phyloP scores from a whole-genome alignment of 371 early-diverging fungal species.

The Rhizopus stolonifer region DNA sequence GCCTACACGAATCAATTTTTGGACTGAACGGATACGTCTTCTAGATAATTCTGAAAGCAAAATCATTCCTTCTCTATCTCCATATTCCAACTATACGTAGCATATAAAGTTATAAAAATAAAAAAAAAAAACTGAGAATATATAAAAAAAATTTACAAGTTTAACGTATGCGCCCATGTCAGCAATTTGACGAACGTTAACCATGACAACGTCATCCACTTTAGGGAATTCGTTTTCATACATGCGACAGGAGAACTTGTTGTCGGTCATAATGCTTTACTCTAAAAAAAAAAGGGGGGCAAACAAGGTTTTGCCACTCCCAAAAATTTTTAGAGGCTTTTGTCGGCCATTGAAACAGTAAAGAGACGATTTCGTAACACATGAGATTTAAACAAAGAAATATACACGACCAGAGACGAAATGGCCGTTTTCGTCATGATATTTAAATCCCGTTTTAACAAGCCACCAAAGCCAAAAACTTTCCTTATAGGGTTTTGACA shows the following conservation, averaged over 20 bases:
- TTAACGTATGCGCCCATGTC: conserved; percentile 98
- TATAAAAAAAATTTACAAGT: conserved; percentile 53
- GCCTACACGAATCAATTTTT: conserved; percentile 97
- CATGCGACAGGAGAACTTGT: conserved; percentile 77
- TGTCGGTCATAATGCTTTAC: conserved; percentile 33
- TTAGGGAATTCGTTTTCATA: conserved; percentile 96
- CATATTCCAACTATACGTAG: conserved; percentile 70
- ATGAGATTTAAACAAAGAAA: too few species aligned
- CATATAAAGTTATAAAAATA: too few species aligned
- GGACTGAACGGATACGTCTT: conserved; percentile 97
- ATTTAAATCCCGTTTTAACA: too few species aligned
- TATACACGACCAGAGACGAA: too few species aligned
- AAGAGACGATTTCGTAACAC: too few species aligned
- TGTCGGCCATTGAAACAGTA: too few species aligned
- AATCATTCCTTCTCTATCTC: conserved; percentile 97
- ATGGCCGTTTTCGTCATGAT: too few species aligned
- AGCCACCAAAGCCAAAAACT: too few species aligned
- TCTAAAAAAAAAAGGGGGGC: too few species aligned
- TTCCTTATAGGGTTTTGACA: too few species aligned
- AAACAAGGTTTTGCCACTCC: too few species aligned
- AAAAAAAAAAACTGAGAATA: not conserved
- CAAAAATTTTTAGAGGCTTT: too few species aligned
- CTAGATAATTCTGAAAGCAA: conserved; percentile 94
- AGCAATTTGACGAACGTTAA: conserved; percentile 95
- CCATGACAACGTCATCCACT: conserved; percentile 98